Evolutionary conservation across 31 red algal species (phyloP), one percentile per base, ranked within the genome.

Genomic region (Bonnemaisonia californica): DNA sequence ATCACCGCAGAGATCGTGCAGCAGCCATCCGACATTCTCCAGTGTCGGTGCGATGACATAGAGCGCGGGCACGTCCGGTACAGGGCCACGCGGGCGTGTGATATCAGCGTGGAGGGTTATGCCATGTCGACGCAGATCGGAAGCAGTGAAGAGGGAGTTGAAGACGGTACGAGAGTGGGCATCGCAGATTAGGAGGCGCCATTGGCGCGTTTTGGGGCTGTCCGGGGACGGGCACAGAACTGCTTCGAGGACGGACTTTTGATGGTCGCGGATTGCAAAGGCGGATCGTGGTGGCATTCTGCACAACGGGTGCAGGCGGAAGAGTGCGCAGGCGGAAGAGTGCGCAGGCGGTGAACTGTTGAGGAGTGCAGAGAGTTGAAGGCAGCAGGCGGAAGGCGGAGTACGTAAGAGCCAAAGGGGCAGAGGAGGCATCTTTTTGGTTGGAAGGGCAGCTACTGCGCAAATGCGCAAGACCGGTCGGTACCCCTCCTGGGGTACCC

Each of bases 51-150:
- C 11, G 33, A 95, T 31, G 11, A 98, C 27, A 81, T 95, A 98
- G 2, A 93, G 80, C 5, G 96, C 96, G 12, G 92, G 92, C 9
- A 89, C 96, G 59, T 98, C 96, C 0, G 92, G 92, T n/a, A 98
- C 88, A 21, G 87, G 68, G 29, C 76, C 70, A 1, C 83, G 81
- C 31, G 73, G 31, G 4, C 41, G 21, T 4, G 38, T 21, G 3
- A 95, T 33, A 12, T 41, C 51, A 40, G 87, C 26, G 82, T 87
- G 81, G 16, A 98, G 58, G 5, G 96, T 98, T 8, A 98, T 65
- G 29, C 89, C 96, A 58, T 78, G 74, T 23, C 54, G 73, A 8
- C 96, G 89, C 71, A 98, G 85, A 31, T 92, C 74, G 11, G 84
- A 33, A 23, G 91, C 80, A 29, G 58, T 58, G 61, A 98, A 79